Base-by-base conservation (phyloP, 352 stramenopile species). In the Pythium rhizo-oryzae region DNA sequence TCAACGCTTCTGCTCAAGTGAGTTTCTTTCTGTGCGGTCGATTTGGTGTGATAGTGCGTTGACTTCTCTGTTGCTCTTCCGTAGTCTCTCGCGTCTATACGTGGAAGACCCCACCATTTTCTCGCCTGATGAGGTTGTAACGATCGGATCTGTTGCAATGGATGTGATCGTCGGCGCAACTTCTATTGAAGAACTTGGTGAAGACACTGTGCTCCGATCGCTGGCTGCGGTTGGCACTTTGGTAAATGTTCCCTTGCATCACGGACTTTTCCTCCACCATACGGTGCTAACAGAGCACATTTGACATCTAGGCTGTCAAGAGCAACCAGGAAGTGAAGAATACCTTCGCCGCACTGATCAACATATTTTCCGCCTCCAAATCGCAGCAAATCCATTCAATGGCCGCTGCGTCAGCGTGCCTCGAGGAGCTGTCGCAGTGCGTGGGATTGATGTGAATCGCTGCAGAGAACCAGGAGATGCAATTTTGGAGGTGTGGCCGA, bases 1-100 rank as follows among this genome's bases (percentile, higher is more conserved):
- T 72, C 84, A 33, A 94, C 85, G 0, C 65, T 94, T 24, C 35
- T 94, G 13, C 72, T 94, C 52, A 94, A 94, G 85, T 94, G 64
- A 59, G 85, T 66, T 59, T 15, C 24, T 1, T 46, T 51, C 8
- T 58, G 28, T 43, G 37, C 37, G 13, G 18, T 47, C 2, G 3
- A n/a, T 21, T 7, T 1, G 9, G 41, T 2, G 13, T n/a, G 11
- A 15, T 7, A 7, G 25, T 33, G 8, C 8, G 39, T 33, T 55
- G 39, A 30, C 9, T 50, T 2, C 30, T 6, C 69, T 25, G 24
- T 19, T 70, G 2, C 8, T 7, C 63, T 19, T 28, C 11, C 15
- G 35, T 37, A 91, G 82, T 61, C 83, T 91, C 49, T 64, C 80
- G 21, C 79, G 79, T 11, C 61, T 77, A 9, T 55, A 81, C 1